A percentile compares a stretch with the other conserved stretches of the same genome.
Evolutionary conservation across 2,329 filamentous ascomycete genomes (phyloP).

Genomic region (Penicillium nordicum): DNA sequence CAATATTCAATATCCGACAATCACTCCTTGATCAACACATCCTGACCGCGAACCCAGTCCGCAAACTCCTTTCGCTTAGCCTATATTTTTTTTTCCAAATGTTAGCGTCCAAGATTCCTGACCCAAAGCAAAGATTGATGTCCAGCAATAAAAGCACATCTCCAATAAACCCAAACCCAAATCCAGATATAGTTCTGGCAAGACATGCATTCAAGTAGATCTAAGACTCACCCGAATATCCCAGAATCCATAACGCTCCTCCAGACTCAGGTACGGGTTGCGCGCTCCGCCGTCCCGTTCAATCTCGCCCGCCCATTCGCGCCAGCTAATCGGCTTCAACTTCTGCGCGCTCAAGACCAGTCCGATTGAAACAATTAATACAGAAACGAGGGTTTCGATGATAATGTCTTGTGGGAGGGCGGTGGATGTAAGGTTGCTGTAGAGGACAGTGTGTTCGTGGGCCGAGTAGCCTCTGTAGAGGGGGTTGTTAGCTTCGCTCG

Average conservation of each 20-base stretch:
- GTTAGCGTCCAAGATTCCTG: conserved; percentile 11
- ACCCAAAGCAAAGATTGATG: background rate
- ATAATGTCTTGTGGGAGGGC: conserved; percentile 79
- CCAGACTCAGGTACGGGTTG: conserved; percentile 76
- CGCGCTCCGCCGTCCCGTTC: conserved; percentile 65
- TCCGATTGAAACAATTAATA: conserved; percentile 76
- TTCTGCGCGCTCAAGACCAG: conserved; percentile 74
- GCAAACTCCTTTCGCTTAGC: conserved; percentile 71
- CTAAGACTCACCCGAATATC: conserved; percentile 68
- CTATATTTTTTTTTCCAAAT: conserved; percentile 27
- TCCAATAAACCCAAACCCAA: background rate
- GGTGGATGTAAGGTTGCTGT: conserved; percentile 52
- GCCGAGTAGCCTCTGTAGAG: conserved; percentile 82
- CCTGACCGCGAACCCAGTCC: conserved; percentile 60
- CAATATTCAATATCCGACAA: conserved; percentile 1
- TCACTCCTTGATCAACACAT: conserved; percentile 25
- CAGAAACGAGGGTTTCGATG: conserved; percentile 77
- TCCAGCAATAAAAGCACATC: background rate
- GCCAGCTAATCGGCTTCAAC: conserved; percentile 85
- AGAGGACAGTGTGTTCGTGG: conserved; percentile 80
- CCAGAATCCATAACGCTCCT: conserved; percentile 78
- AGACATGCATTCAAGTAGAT: background rate
- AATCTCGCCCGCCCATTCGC: conserved; percentile 67
- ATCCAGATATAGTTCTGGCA: background rate
- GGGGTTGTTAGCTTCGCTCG: background rate